A percentile compares a stretch with the other conserved stretches of the same genome.
phyloP scores from a whole-genome alignment of 1,139 yeast genomes.

The Chernovozyma aurita region DNA sequence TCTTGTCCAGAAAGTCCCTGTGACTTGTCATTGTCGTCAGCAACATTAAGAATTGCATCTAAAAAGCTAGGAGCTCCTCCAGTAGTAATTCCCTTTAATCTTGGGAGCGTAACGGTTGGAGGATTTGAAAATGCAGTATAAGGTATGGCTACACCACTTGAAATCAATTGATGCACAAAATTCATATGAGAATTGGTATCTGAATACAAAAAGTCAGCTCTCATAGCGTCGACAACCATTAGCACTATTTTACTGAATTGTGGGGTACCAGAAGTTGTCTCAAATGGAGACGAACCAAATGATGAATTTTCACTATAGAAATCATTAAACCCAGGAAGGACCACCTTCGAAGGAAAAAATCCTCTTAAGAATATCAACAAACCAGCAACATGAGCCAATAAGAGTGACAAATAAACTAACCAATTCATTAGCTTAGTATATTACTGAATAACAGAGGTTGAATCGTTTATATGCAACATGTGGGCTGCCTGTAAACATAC shows the following conservation, averaged over 20 bases:
- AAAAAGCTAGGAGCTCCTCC: conserved; percentile 78
- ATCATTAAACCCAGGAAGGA: conserved; percentile 51
- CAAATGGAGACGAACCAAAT: conserved; percentile 22
- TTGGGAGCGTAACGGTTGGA: conserved; percentile 78
- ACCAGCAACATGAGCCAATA: conserved; percentile 38
- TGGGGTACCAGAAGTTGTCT: conserved; percentile 13
- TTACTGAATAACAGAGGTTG: neutral
- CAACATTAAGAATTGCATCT: conserved; percentile 88
- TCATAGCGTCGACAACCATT: conserved; percentile 89
- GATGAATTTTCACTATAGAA: conserved; percentile 16
- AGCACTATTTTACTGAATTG: conserved; percentile 67
- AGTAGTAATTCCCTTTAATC: conserved; percentile 74
- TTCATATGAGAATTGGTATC: conserved; percentile 50
- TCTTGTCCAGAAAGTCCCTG: conserved; percentile 78
- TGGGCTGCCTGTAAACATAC: too few relatives aligned
- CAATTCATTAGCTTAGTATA: conserved; percentile 4
- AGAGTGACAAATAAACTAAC: conserved; percentile 5
- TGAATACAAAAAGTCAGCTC: conserved; percentile 82
- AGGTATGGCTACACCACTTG: conserved; percentile 69
- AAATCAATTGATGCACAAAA: conserved; percentile 63
- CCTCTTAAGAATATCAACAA: conserved; percentile 68
- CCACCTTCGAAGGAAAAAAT: conserved; percentile 83
- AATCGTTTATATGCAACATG: too few relatives aligned
- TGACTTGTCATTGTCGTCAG: conserved; percentile 83
- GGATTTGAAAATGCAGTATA: conserved; percentile 89